Evolutionary conservation across 2,329 filamentous ascomycete species (phyloP), one percentile per base, ranked within the genome.

Genomic region (Nigrospora osmanthi): DNA sequence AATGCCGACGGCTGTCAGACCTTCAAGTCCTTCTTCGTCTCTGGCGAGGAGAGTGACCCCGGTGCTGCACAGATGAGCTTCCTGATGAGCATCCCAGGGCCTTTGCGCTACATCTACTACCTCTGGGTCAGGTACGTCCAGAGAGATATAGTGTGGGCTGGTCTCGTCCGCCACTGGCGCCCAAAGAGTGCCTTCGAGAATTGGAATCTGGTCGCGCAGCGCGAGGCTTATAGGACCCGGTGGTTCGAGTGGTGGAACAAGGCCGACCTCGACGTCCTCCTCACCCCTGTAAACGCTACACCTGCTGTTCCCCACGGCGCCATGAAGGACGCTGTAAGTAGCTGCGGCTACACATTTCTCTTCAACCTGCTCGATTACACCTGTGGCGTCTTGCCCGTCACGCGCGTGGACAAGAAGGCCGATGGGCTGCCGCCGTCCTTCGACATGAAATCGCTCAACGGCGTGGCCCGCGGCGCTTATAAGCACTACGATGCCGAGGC

Each of bases 341-440:
- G 83, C 53, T 96, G 90, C 57, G 89, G 89, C 1, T 96, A 97
- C 59, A 96, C 90, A 0, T 95, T 96, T 61, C 66, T 95, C 45
- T 97, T 93, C 70, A 96, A 96, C 56, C 53, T 96, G 80, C 78
- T 96, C 40, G 91, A 96, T 60, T 96, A 96, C 65, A 80, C 86
- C 1, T 78, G 80, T 12, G 90, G 90, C 34, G 80, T 95, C 33
- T 58, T 97, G 17, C 90, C 91, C 0, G 82, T 96, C 1, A 91
- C 87, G 0, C 86, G 89, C 48, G 90, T 96, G 1, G 85, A 95
- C 58, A 75, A 76, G 52, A 58, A 63, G 1, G 70, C 80, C 36
- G 87, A 93, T 57, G 74, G 79, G 50, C 72, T 90, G 0, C 79
- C 89, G 0, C 54, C 67, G 0, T 66, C 64, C 1, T 87, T 83